Evolutionary conservation across 108 stramenopile species (phyloP), one percentile per base, ranked within the genome.

Genomic region (Cylindrotheca fusiformis): DNA sequence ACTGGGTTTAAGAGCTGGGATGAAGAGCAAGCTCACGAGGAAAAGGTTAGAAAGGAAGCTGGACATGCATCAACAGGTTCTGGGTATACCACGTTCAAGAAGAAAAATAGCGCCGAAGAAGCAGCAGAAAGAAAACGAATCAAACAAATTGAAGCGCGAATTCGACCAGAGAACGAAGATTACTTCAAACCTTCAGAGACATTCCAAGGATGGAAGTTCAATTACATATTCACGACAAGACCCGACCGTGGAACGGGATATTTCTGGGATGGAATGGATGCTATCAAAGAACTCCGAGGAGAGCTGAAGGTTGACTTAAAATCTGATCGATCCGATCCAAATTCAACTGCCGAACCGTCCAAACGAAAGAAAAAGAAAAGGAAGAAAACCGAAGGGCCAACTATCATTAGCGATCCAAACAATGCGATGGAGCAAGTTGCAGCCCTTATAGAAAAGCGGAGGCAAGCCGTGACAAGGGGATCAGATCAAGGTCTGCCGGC

Each of bases 241-340:
- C 71, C 71, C 58, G 68, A 62, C 50, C 58, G 79, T 32, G 79
- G 80, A n/a, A 90, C 87, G 12, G 91, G 91, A 3, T 93, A 93
- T 60, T 93, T 82, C 69, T 93, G 91, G 91, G 91, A 93, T 75
- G 93, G 93, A 20, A 85, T 66, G 74, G 93, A 90, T 65, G 68
- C 73, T 49, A 48, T 84, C 23, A 84, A 83, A 53, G 78, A 63
- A 52, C 46, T 77, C 21, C 47, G 54, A 12, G 84, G 83, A 17
- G 58, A 75, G 52, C 36, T 61, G 20, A 31, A 18, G 20, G 47
- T 24, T 3, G 63, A 48, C n/a, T 58, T n/a, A 25, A 29, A 20
- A 1, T 55, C 25, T 6, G 47, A 2, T 1, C 12, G 32, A 30
- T 12, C 28, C 3, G 30, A 52, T 4, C 22, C 45, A 32, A 50